Base-by-base conservation (phyloP, 2,329 filamentous ascomycete species). In the Talaromyces sp. region DNA sequence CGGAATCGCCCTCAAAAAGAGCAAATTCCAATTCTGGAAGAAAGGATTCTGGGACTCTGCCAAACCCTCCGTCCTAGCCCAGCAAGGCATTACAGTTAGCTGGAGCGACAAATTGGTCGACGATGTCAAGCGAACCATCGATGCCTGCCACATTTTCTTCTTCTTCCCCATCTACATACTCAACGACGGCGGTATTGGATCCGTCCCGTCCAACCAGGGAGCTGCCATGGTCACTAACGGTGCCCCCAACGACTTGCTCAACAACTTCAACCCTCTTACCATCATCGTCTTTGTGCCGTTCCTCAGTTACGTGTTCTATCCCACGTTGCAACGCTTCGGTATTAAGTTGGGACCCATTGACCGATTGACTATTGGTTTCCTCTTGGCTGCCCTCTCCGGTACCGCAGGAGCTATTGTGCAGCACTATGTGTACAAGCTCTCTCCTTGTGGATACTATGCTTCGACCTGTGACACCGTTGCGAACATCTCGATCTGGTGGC, bases 331-430 rank as follows among this genome's bases (percentile, higher is more conserved):
- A 1, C 78, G 73, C 38, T 61, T 72, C 40, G 76, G 77, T 56
- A 79, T 84, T 67, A 77, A 78, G 67, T 82, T 82, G 66, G 82
- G 82, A 3, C 82, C 80, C 15, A 78, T 84, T 63, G 79, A 75
- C 45, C 82, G 82, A 61, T 83, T 85, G 67, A 82, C 81, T 2
- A 82, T 82, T 2, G 84, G 85, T 38, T 80, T 86, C 65, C 70
- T 75, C 51, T 70, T 87, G 69, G 84, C 84, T 2, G 78, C 79
- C 1, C 63, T 85, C 17, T 80, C 79, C 49, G 80, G 83, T 47
- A 27, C 73, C 13, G 67, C 68, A 27, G 72, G 72, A 58, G 75
- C 79, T 1, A 70, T 82, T 25, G 71, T 83, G 1, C 80, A 83
- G 67, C 77, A 76, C 69, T 75, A 78, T 31, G 75, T 83, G n/a